These are phyloP conservation scores for Thalassiosira pacifica DNA, from an alignment of 352 stramenopile genomes.

Conservation along the genomic window DNA sequence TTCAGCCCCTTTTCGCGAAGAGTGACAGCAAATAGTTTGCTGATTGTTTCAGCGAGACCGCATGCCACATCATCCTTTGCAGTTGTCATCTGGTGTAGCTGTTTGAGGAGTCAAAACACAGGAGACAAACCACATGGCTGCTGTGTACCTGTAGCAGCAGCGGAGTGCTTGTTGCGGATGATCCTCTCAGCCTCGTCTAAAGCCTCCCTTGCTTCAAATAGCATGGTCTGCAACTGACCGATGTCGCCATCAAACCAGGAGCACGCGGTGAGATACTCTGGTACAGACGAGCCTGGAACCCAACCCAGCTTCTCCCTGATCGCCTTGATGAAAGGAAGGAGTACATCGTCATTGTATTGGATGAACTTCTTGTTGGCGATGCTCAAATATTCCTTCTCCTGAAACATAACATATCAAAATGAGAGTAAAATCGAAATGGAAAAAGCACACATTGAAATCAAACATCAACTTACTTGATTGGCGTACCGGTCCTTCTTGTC, in stretches of 20 bases:
- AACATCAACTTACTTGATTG: no score
- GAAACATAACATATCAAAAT: no score
- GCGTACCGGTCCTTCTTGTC: constrained; percentile 17
- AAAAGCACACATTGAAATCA: no score
- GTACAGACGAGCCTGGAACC: background rate
- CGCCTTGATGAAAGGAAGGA: constrained; percentile 24
- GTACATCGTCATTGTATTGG: constrained; percentile 27
- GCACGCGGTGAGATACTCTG: background rate
- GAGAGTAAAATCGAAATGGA: no score
- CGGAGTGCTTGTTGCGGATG: constrained; percentile 34
- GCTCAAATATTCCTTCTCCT: background rate
- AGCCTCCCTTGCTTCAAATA: constrained; percentile 13
- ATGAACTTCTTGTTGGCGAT: constrained; percentile 38
- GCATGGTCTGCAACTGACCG: constrained; percentile 22
- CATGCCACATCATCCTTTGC: constrained; percentile 20
- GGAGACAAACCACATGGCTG: no score
- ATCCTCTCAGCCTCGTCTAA: constrained; percentile 30
- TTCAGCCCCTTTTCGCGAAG: constrained; percentile 7
- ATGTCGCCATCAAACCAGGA: constrained; percentile 29
- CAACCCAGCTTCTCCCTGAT: constrained; percentile 24
- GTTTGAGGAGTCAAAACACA: constrained; percentile 11
- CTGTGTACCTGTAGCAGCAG: constrained; percentile 12
- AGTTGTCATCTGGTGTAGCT: background rate
- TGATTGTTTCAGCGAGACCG: background rate
- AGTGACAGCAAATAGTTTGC: background rate